Percentiles rank a stretch among this genome's conserved stretches.
phyloP scores from a whole-genome alignment of 225 moss, liverwort and hornwort species.

The Straminergon stramineum region DNA sequence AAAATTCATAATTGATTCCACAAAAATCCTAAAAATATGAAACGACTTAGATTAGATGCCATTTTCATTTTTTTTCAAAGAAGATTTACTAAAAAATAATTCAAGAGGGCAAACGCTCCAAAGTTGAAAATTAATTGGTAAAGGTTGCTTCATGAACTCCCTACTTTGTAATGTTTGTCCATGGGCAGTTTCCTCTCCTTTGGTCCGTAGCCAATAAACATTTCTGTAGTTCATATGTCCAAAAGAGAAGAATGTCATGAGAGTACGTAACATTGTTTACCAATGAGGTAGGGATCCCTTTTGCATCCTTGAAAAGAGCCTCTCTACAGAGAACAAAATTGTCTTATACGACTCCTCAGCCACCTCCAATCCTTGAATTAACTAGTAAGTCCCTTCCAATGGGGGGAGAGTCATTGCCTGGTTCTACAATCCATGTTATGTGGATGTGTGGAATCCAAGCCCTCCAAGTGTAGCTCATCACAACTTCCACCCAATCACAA shows the following conservation, averaged over 20 bases:
- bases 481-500: background rate
- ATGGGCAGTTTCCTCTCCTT: background rate
- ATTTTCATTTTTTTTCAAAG: background rate
- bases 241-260: background rate
- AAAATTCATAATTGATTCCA: background rate
- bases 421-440: no score
- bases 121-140: background rate
- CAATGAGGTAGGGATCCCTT: no score
- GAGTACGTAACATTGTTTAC: no score
- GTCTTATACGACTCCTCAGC: no score
- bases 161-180: background rate
- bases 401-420: no score
- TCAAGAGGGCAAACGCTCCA: background rate
- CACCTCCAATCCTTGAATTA: no score
- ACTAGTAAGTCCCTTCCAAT: no score
- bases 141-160: fast-evolving
- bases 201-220: background rate
- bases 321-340: no score
- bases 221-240: background rate
- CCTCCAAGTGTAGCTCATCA: background rate
- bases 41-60: background rate
- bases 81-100: background rate
- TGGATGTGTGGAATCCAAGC: background rate
- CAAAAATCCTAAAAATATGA: background rate
- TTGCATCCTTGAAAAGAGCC: no score